Conservation (phyloP, 495 filamentous ascomycete species). For the Penicillium herquei region DNA sequence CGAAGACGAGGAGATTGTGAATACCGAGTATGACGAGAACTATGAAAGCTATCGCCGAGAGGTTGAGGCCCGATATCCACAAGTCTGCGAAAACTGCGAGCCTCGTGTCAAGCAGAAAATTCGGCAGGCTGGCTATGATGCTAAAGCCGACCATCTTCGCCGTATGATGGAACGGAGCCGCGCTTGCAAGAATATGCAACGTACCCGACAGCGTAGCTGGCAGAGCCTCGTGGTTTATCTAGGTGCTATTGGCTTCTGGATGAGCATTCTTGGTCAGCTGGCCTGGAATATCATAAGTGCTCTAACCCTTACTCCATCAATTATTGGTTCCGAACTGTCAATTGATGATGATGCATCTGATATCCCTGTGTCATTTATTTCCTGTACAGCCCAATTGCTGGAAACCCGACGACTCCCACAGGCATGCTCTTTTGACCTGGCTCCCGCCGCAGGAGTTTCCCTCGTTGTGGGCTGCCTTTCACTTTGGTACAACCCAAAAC, state of each 20-base stretch:
- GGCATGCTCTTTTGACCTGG: constrained; percentile 30
- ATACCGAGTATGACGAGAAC: constrained; percentile 54
- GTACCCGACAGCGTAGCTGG: constrained; percentile 46
- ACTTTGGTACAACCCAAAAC: constrained; percentile 75
- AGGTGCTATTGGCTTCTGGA: constrained; percentile 53
- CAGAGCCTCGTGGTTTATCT: constrained; percentile 46
- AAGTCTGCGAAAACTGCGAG: constrained; percentile 76
- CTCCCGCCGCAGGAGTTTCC: constrained; percentile 42
- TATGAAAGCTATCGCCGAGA: constrained; percentile 60
- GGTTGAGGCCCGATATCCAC: constrained; percentile 76
- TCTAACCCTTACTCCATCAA: constrained; percentile 9
- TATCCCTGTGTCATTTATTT: constrained; percentile 13
- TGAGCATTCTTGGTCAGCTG: constrained; percentile 46
- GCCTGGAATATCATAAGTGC: constrained; percentile 39
- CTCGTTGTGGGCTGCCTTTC: constrained; percentile 54
- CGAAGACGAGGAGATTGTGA: constrained; percentile 60
- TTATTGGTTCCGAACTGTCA: background rate
- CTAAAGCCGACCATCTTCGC: constrained; percentile 73
- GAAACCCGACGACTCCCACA: constrained; percentile 20
- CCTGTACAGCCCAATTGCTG: constrained; percentile 31
- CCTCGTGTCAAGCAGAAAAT: constrained; percentile 64
- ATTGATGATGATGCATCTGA: constrained; percentile 1
- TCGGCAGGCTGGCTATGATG: constrained; percentile 66
- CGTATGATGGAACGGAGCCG: constrained; percentile 68
- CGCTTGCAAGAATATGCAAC: constrained; percentile 39